Evolutionary conservation across 768 basidiomycete species (phyloP).

Genomic region (Neoboletus subvelutipes): DNA sequence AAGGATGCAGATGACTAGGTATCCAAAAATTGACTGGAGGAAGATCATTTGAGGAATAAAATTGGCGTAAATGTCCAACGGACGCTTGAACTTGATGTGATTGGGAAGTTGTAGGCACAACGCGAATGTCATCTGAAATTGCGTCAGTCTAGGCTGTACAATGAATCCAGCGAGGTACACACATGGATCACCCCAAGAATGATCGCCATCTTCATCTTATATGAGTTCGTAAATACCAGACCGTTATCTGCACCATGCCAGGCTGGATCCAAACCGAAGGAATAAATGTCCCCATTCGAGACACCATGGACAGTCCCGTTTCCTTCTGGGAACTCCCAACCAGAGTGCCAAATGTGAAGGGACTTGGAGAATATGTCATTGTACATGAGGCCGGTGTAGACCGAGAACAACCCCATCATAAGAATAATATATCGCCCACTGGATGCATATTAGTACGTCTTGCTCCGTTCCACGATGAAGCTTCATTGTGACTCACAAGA

Average conservation of each 20-base stretch:
- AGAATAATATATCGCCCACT: conserved; percentile 98
- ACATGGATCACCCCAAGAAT: conserved; percentile 96
- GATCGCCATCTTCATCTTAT: conserved; percentile 99
- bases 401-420: conserved; percentile 95
- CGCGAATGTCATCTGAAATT: conserved; percentile 92
- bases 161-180: conserved; percentile 30
- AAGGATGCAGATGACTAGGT: conserved; percentile 88
- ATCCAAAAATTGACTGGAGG: conserved; percentile 96
- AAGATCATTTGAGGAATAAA: conserved; percentile 98
- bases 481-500: conserved; percentile 64
- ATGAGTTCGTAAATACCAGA: conserved; percentile 94
- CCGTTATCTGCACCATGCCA: conserved; percentile 95
- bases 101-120: conserved; percentile 95
- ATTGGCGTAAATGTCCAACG: conserved; percentile 85
- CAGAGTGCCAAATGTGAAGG: conserved; percentile 83
- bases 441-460: conserved; percentile 25
- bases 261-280: conserved; percentile 90
- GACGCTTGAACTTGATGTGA: conserved; percentile 89
- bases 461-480: neutral
- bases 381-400: conserved; percentile 97
- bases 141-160: conserved; percentile 10
- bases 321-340: conserved; percentile 71
- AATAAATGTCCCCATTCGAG: conserved; percentile 72
- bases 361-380: conserved; percentile 98
- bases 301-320: conserved; percentile 47